Conservation (phyloP, 2,329 filamentous ascomycete species). For the Colletotrichum phormii region DNA sequence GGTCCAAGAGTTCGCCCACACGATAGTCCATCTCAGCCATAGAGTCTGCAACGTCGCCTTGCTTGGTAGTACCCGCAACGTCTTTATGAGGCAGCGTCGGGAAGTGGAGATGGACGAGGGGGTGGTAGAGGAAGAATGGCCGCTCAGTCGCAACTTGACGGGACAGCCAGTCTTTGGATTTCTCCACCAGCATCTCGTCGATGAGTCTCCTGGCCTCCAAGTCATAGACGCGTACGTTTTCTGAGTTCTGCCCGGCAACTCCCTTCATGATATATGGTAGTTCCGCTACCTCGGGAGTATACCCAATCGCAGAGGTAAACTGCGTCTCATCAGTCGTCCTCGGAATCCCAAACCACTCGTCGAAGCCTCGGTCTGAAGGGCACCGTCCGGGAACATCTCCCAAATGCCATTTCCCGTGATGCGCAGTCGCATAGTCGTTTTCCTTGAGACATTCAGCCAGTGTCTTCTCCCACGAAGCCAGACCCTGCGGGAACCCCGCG, state of each 20-base stretch:
- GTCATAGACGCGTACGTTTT: constrained; percentile 48
- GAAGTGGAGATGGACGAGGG: constrained; percentile 48
- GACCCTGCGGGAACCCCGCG: constrained; percentile 47
- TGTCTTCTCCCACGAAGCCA: constrained; percentile 47
- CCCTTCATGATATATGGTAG: constrained; percentile 50
- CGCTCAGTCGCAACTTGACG: constrained; percentile 40
- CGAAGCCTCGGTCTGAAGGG: constrained; percentile 49
- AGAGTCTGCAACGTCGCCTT: constrained; percentile 48
- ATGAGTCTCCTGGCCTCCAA: constrained; percentile 45
- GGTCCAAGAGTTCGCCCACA: constrained; percentile 46
- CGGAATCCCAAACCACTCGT: constrained; percentile 52
- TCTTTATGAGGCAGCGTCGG: constrained; percentile 46
- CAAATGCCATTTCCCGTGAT: constrained; percentile 52
- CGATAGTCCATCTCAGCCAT: constrained; percentile 49
- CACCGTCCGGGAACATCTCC: constrained; percentile 49
- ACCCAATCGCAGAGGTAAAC: constrained; percentile 48
- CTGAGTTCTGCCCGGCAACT: constrained; percentile 40
- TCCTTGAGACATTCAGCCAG: constrained; percentile 46
- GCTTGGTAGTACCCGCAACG: constrained; percentile 43
- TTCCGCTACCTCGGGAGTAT: constrained; percentile 46
- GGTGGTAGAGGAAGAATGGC: constrained; percentile 48
- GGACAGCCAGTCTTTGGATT: constrained; percentile 46
- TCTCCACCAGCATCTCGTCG: constrained; percentile 47
- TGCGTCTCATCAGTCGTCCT: constrained; percentile 50
- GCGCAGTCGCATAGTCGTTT: constrained; percentile 43